Base-by-base conservation (phyloP, 179 eudicot species). In the Carnegiea gigantea region DNA sequence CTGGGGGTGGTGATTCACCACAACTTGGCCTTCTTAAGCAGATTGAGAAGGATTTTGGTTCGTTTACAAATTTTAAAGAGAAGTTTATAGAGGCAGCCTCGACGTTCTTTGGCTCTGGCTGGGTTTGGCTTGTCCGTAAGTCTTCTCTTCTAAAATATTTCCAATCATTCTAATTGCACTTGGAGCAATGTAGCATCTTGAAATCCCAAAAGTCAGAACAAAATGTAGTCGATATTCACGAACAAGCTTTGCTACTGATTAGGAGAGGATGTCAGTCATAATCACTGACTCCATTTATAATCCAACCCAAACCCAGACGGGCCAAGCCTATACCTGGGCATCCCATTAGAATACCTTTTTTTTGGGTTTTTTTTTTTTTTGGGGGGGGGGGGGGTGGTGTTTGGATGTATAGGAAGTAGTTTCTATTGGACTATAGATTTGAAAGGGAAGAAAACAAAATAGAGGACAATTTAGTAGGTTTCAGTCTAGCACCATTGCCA, bases 71-170 rank as follows among this genome's bases (percentile, higher is more conserved):
- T 79, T 95, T 95, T 78, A 95, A 85, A 73, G 97, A 92, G 67
- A 89, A 92, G 79, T 92, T 95, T 81, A 84, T 83, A 15, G 92
- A 94, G 87, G 85, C 97, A 81, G 94, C 95, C 26, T 73, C 92
- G 77, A 86, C 98, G 62, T 80, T 88, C 30, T 94, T 94, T 77
- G 99, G 98, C 67, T 95, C 98, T 80, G 97, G 95, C 80, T 95
- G 97, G 95, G 92, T 95, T 79, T 95, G 99, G 99, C 91, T 95
- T 76, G 98, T 94, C 36, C 88, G 99, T 94, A 90, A 90, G 99
- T 90, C 67, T 76, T 85, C 76, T 82, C 59, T 10, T n/a, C 36
- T 70, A 30, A 21, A 9, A 21, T 28, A 23, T 30, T 44, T 33
- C n/a, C n/a, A 43, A 8, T 44, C 23, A 30, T 62, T 73, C 65